Percentiles rank a stretch among this genome's conserved stretches.
phyloP scores from a whole-genome alignment of 2,329 filamentous ascomycete genomes.

The Neonectria ditissima region DNA sequence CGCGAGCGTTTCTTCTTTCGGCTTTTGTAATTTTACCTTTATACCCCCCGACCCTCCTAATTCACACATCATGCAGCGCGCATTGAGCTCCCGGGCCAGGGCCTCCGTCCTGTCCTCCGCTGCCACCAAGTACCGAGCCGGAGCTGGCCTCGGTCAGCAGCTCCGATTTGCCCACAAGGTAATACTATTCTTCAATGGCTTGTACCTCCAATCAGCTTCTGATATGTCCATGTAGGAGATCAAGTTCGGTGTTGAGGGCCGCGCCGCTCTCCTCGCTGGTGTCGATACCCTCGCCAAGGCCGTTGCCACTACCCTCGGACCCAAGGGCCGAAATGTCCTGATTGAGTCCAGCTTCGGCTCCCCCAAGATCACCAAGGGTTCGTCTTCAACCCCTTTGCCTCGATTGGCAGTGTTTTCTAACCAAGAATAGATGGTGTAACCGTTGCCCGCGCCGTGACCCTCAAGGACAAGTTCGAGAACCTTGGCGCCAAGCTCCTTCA shows the following conservation, averaged over 20 bases:
- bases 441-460: constrained; percentile 87
- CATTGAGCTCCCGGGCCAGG: constrained; percentile 83
- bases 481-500: constrained; percentile 95
- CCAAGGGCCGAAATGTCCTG: constrained; percentile 97
- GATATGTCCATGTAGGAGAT: constrained; percentile 75
- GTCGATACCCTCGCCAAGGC: constrained; percentile 97
- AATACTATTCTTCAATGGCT: constrained; percentile 46
- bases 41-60: constrained; percentile 46
- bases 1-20: constrained; percentile 42
- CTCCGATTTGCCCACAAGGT: constrained; percentile 98
- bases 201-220: constrained; percentile 35
- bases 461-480: constrained; percentile 99
- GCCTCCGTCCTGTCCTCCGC: constrained; percentile 82
- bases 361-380: constrained; percentile 99
- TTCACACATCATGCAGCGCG: constrained; percentile 87
- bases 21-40: constrained; percentile 46
- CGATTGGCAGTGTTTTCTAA: constrained; percentile 28
- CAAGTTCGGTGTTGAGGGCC: constrained; percentile 96
- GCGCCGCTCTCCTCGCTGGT: constrained; percentile 89
- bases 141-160: constrained; percentile 81
- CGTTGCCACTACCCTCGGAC: constrained; percentile 94
- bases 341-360: constrained; percentile 99
- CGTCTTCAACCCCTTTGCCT: constrained; percentile 41
- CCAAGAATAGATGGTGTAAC: constrained; percentile 79
- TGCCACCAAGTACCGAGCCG: constrained; percentile 72